phyloP scores from a whole-genome alignment of 1,139 yeast genomes.

The Groenewaldozyma sp. region DNA sequence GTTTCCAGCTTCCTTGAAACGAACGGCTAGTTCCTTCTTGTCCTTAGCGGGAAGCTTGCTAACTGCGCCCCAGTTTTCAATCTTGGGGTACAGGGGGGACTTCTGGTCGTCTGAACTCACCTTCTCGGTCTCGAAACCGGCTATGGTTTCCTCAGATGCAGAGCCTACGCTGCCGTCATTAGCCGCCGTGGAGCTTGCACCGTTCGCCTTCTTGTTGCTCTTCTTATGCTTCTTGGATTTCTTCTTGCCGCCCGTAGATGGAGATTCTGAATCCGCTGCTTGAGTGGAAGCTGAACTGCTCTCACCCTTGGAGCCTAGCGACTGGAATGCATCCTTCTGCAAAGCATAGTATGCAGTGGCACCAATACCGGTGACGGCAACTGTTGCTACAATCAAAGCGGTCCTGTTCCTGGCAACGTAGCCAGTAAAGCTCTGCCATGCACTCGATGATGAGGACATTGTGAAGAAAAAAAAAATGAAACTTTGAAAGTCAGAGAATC shows the following conservation, averaged over 20 bases:
- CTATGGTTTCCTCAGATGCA: slow-evolving; percentile 3
- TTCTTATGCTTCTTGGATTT: slow-evolving; percentile 21
- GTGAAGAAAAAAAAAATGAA: neutral
- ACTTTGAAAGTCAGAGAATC: too few relatives aligned
- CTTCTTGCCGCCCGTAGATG: slow-evolving; percentile 20
- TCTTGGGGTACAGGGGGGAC: slow-evolving; percentile 25
- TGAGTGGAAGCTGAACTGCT: slow-evolving; percentile 2
- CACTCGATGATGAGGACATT: slow-evolving; percentile 9
- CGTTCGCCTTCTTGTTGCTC: slow-evolving; percentile 19
- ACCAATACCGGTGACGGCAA: slow-evolving; percentile 27
- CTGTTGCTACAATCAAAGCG: slow-evolving; percentile 25
- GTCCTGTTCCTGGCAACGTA: slow-evolving; percentile 23
- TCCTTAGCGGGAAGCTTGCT: slow-evolving; percentile 41
- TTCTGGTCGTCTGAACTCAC: slow-evolving; percentile 14
- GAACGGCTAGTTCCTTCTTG: slow-evolving; percentile 60
- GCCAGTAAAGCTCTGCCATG: slow-evolving; percentile 10
- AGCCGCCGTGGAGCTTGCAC: slow-evolving; percentile 4
- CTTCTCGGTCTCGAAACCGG: slow-evolving; percentile 12
- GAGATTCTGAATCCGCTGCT: slow-evolving; percentile 5
- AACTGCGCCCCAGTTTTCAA: slow-evolving; percentile 34
- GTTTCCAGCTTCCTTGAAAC: slow-evolving; percentile 87
- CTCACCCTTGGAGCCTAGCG: slow-evolving; percentile 3
- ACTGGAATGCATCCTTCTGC: slow-evolving; percentile 5
- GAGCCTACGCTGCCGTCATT: neutral
- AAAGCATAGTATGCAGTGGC: slow-evolving; percentile 25